Base-by-base conservation (phyloP, 768 basidiomycete species). In the Clitopilus passeckerianus region DNA sequence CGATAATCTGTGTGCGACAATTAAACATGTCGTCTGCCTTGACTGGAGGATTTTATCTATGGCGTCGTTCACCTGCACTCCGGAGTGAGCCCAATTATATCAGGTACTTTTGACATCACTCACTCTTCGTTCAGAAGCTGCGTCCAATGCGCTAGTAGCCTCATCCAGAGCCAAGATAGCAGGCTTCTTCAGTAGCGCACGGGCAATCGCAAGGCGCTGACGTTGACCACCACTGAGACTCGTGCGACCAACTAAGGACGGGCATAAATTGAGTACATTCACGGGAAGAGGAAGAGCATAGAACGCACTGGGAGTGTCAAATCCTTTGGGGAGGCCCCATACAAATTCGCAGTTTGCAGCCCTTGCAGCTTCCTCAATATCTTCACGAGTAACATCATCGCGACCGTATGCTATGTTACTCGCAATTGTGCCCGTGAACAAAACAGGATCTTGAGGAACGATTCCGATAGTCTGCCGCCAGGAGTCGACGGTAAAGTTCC, bases 321-420 rank as follows among this genome's bases (percentile, higher is more conserved):
- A 96, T 0, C 95, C 94, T 59, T 93, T 80, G 9, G 95, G 95
- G 80, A 98, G 86, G 15, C 90, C 88, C 90, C 93, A 93, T 6
- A 98, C 87, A 68, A 96, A 98, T 66, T 96, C 94, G 72, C 95
- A 98, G 65, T 98, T 97, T 1, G 96, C 96, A 60, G 92, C 84
- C 18, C 90, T 80, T 0, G 95, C 95, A 0, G 93, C 95, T 27
- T 86, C 76, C 70, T 97, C 93, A 20, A 98, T 91, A 60, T 96
- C 85, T 63, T 87, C 86, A 20, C 90, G 80, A 0, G 92, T 91
- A 0, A 86, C 91, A 18, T 81, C 74, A 8, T 83, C 79, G 54
- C 88, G 82, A 1, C 95, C 95, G 66, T 91, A 98, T 0, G 94
- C 89, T 62, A 96, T 98, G 66, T 98, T 98, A 1, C 91, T 90